These are phyloP conservation scores for Escovopsis sp. DNA, from an alignment of 2,329 filamentous ascomycete genomes.

Conservation along the genomic window DNA sequence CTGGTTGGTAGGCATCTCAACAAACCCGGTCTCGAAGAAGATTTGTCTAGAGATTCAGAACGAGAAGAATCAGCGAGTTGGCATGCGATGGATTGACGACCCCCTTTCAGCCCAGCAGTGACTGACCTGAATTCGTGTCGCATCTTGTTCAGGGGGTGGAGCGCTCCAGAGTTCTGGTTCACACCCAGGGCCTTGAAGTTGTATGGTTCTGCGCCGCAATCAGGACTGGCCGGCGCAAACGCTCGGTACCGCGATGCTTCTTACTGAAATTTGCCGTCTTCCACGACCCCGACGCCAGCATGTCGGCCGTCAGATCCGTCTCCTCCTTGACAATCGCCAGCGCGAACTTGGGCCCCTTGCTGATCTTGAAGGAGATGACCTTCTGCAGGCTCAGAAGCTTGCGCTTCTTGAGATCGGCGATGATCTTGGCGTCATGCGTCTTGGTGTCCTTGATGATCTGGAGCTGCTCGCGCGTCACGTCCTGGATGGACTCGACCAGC, in stretches of 20 bases:
- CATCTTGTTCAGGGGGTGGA: constrained; percentile 78
- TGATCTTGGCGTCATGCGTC: constrained; percentile 58
- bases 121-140: constrained; percentile 67
- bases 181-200: constrained; percentile 60
- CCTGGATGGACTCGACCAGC: constrained; percentile 57
- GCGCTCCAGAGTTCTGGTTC: constrained; percentile 45
- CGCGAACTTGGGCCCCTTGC: constrained; percentile 78
- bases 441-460: constrained; percentile 55
- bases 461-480: constrained; percentile 64
- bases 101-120: not conserved
- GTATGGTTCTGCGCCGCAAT: constrained; percentile 34
- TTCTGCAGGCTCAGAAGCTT: constrained; percentile 79
- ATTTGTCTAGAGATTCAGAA: constrained; percentile 42
- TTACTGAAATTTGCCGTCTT: constrained; percentile 70
- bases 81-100: not conserved
- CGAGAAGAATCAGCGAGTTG: not conserved
- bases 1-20: constrained; percentile 91
- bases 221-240: not conserved
- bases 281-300: constrained; percentile 80
- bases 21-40: constrained; percentile 98
- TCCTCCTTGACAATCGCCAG: constrained; percentile 83
- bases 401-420: constrained; percentile 78
- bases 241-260: constrained; percentile 25
- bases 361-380: constrained; percentile 68
- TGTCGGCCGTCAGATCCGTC: constrained; percentile 87